Evolutionary conservation across 2,329 filamentous ascomycete genomes (phyloP).

Genomic region (Dichotomopilus funicola): DNA sequence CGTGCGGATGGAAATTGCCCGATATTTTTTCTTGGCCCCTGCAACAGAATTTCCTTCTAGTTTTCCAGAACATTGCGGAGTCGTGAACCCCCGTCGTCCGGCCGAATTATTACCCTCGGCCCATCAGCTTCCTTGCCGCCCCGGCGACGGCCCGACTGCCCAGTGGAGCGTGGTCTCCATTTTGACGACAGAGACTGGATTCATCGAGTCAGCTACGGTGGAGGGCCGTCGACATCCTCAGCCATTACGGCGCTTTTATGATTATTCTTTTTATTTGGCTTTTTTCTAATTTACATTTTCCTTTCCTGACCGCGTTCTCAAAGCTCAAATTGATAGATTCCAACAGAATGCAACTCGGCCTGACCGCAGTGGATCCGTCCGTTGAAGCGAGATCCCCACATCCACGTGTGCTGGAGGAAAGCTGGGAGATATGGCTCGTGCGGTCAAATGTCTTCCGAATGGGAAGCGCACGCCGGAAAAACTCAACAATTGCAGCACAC

Average conservation of each 20-base stretch:
- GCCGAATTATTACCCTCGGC: constrained; percentile 11
- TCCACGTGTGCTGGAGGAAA: neutral
- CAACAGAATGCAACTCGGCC: no score
- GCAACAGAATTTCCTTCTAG: neutral
- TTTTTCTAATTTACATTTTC: neutral
- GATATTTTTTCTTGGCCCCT: neutral
- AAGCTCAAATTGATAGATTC: no score
- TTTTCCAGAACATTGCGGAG: constrained; percentile 16
- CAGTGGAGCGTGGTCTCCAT: neutral
- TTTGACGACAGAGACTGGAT: neutral
- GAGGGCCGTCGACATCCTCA: neutral
- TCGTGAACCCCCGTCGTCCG: neutral
- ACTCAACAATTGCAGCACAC: no score
- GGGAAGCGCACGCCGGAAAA: neutral
- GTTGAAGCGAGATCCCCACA: neutral
- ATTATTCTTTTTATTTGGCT: neutral
- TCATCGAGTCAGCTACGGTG: neutral
- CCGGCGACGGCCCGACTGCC: constrained; percentile 14
- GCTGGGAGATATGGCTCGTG: constrained; percentile 6
- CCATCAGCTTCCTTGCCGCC: constrained; percentile 6
- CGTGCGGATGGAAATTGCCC: neutral
- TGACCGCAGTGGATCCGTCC: neutral
- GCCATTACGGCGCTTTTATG: no score
- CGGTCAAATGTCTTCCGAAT: neutral
- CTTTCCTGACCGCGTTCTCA: neutral